Base-by-base conservation (phyloP, 345 rosid species). In the Arabidopsis arenosa region DNA sequence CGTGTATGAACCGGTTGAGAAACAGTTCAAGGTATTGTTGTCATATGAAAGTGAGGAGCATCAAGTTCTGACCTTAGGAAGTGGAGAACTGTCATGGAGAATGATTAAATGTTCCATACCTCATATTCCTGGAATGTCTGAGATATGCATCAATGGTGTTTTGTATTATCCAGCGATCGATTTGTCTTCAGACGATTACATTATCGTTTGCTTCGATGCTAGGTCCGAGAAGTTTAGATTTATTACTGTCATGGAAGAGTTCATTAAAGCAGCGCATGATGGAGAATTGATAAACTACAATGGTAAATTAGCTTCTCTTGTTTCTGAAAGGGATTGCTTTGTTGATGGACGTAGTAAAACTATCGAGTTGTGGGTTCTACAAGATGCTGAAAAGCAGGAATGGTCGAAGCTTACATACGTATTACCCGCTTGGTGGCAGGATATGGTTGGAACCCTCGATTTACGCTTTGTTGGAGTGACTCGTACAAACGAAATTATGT, bases 121-220 rank as follows among this genome's bases (percentile, higher is more conserved):
- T 5, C 68, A 44, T 44, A 1, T 2, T n/a, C n/a, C 5, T 26
- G 0, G 0, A 4, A 0, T 13, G 4, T 44, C 0, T 14, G 37
- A 32, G 37, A 44, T 63, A 63, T 63, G 53, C 52, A 63, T 63
- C 39, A 63, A 63, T 15, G 63, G 63, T 36, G 13, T 36, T n/a
- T 5, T 58, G n/a, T 35, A 58, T 58, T 58, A 58, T 58, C 4
- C 1, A 35, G 40, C 37, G 1, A 54, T 3, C 9, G 0, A 5
- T 23, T 0, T 5, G 1, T 26, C 49, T 44, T 13, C 9, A 6
- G 1, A 9, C 2, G 9, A 10, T 11, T 1, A 6, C 35, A 28
- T 54, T 0, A 14, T 56, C 37, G 40, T 32, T 56, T 30, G 26
- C 13, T 58, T 35, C 15, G 23, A 33, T 33, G 15, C 26, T 5